Evolutionary conservation across 2,329 filamentous ascomycete species (phyloP).

Genomic region (Chaetomium olivaceum): DNA sequence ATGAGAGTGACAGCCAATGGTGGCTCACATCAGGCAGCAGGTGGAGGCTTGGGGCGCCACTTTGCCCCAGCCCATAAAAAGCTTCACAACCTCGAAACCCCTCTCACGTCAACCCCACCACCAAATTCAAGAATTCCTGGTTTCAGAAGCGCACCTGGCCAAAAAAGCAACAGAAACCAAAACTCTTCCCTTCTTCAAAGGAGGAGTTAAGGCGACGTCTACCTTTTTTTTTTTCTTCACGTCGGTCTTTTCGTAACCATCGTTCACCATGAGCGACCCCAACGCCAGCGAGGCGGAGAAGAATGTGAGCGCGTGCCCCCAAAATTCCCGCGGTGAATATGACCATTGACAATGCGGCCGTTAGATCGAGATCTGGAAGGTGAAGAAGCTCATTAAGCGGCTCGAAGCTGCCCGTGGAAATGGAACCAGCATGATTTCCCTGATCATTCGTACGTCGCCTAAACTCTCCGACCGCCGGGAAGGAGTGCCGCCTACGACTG

Average conservation of each 20-base stretch:
- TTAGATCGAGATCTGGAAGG: constrained; percentile 85
- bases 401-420: constrained; percentile 96
- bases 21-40: constrained; percentile 17
- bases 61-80: constrained; percentile 28
- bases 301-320: constrained; percentile 61
- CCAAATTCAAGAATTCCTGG: constrained; percentile 27
- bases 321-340: not conserved
- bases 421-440: constrained; percentile 98
- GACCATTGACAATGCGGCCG: constrained; percentile 24
- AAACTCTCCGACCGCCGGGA: constrained; percentile 19
- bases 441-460: constrained; percentile 83
- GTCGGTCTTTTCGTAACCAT: constrained; percentile 27
- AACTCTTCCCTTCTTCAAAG: constrained; percentile 19
- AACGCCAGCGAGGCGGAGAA: constrained; percentile 95
- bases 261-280: constrained; percentile 77
- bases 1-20: constrained; percentile 19
- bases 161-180: constrained; percentile 14
- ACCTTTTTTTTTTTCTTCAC: constrained; percentile 29
- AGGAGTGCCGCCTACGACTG: not conserved
- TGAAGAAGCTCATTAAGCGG: constrained; percentile 99
- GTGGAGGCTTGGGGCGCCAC: constrained; percentile 22
- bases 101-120: constrained; percentile 34
- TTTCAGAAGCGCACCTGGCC: constrained; percentile 12
- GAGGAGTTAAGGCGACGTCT: constrained; percentile 27
- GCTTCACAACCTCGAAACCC: constrained; percentile 30